Evolutionary conservation across 371 early-diverging fungal genomes (phyloP), one percentile per base, ranked within the genome.

Genomic region (Rhizopus delemar): DNA sequence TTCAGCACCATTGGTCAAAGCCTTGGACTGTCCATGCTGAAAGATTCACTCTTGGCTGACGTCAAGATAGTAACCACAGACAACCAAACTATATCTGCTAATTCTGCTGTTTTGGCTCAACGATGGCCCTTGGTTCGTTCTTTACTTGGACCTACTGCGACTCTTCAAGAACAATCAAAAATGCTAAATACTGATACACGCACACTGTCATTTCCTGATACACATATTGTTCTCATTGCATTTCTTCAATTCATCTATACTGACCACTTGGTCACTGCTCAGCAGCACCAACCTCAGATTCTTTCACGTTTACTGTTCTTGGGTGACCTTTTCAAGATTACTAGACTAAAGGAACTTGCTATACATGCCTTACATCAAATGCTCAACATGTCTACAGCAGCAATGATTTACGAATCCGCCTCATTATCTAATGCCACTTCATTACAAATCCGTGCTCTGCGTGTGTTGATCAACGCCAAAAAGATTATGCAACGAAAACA

Each of bases 201-300:
- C 2, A 58, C 62, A 28, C 64, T 66, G 6, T 66, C 35, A 0
- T 80, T 88, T 11, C 85, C 86, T 6, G 87, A 81, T 16, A 59
- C 87, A 9, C 77, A 81, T 33, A 80, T 81, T 12, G 76, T 82
- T 16, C 56, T 86, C 33, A 65, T 81, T 41, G 80, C 82, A 6
- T 85, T 87, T 41, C 68, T 87, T 4, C 88, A 87, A 48, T 89
- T 80, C 54, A 63, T 87, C 53, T 87, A 89, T 63, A 88, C 88
- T 0, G 85, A 83, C 64, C 78, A 83, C 51, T 66, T 89, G 4
- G 71, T 78, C 22, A 84, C 86, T 1, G 65, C 84, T 46, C 78
- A 84, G 60, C 78, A 77, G 54, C 77, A 79, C 48, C 68, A 77
- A 53, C 59, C 82, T 28, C 75, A 71, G 41, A 81, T 85, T 9